These are phyloP conservation scores for Lyophyllum shimeji DNA, from an alignment of 768 basidiomycete species.

Conservation along the genomic window DNA sequence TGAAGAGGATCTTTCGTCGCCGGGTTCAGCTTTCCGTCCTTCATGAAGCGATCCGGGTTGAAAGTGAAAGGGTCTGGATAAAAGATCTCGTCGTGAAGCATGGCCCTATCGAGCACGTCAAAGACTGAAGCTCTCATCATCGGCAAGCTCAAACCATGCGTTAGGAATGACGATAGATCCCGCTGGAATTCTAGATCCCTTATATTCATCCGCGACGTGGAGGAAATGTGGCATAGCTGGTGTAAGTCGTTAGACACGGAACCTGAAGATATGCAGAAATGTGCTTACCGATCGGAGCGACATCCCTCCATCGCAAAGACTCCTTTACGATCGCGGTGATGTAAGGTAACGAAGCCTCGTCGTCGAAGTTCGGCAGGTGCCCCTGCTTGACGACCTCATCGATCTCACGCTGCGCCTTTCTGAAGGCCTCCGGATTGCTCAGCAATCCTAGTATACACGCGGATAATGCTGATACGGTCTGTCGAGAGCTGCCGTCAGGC, in stretches of 20 bases:
- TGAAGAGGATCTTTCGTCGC: slow-evolving; percentile 16
- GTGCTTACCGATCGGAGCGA: slow-evolving; percentile 22
- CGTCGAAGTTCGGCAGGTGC: slow-evolving; percentile 30
- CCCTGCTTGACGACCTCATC: slow-evolving; percentile 26
- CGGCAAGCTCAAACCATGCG: slow-evolving; percentile 22
- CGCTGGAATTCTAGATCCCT: slow-evolving; percentile 35
- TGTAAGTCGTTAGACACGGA: not conserved
- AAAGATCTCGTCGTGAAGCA: slow-evolving; percentile 28
- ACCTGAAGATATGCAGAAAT: not conserved
- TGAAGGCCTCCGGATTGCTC: slow-evolving; percentile 24
- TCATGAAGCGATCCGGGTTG: slow-evolving; percentile 36
- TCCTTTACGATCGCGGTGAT: slow-evolving; percentile 33
- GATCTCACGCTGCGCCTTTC: slow-evolving; percentile 30
- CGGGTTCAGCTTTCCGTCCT: slow-evolving; percentile 21
- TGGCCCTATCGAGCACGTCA: slow-evolving; percentile 27
- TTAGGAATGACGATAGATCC: slow-evolving; percentile 29
- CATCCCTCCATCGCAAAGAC: slow-evolving; percentile 26
- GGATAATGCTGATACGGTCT: slow-evolving; percentile 25
- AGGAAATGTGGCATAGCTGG: slow-evolving; percentile 30
- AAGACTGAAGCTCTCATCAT: not conserved
- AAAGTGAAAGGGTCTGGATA: slow-evolving; percentile 33
- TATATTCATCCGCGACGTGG: slow-evolving; percentile 31
- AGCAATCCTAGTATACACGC: slow-evolving; percentile 30
- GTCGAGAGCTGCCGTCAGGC: not conserved
- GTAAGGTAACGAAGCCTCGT: slow-evolving; percentile 28